These are phyloP conservation scores for Pseudocercospora crystallina DNA, from an alignment of 2,329 filamentous ascomycete genomes.

Conservation along the genomic window DNA sequence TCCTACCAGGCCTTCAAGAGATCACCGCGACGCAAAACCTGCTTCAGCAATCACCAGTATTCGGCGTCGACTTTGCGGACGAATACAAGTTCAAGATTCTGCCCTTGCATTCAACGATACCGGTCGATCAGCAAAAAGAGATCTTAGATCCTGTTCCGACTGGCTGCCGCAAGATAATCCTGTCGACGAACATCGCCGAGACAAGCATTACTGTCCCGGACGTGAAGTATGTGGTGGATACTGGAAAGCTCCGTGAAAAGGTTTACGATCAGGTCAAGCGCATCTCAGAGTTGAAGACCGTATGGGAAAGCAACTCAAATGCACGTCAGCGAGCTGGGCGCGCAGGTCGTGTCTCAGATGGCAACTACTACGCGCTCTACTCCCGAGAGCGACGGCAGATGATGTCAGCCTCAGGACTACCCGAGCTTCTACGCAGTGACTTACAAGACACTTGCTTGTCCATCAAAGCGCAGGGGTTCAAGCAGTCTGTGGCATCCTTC, in stretches of 20 bases:
- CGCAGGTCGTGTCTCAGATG: conserved; percentile 50
- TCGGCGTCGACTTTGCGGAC: conserved; percentile 45
- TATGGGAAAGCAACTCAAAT: conserved; percentile 51
- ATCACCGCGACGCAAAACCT: conserved; percentile 39
- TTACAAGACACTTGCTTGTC: conserved; percentile 47
- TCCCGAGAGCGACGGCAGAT: conserved; percentile 38
- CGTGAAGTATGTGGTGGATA: conserved; percentile 52
- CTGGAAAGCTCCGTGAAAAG: conserved; percentile 43
- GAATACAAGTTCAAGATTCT: conserved; percentile 43
- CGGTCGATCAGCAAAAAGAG: conserved; percentile 42
- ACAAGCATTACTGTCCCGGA: conserved; percentile 55
- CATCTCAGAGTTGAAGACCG: conserved; percentile 41
- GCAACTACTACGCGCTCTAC: conserved; percentile 52
- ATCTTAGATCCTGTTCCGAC: conserved; percentile 42
- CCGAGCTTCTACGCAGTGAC: conserved; percentile 47
- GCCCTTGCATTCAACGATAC: conserved; percentile 49
- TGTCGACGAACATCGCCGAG: conserved; percentile 54
- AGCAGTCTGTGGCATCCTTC: conserved; percentile 42
- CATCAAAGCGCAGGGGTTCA: conserved; percentile 42
- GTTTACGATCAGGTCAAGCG: conserved; percentile 42
- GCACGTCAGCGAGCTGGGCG: conserved; percentile 51
- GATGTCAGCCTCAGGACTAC: conserved; percentile 35
- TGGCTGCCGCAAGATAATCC: conserved; percentile 50
- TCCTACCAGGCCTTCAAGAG: conserved; percentile 48
- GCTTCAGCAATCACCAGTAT: conserved; percentile 14